phyloP scores from a whole-genome alignment of 768 basidiomycete species.

The Gautieria morchelliformis region DNA sequence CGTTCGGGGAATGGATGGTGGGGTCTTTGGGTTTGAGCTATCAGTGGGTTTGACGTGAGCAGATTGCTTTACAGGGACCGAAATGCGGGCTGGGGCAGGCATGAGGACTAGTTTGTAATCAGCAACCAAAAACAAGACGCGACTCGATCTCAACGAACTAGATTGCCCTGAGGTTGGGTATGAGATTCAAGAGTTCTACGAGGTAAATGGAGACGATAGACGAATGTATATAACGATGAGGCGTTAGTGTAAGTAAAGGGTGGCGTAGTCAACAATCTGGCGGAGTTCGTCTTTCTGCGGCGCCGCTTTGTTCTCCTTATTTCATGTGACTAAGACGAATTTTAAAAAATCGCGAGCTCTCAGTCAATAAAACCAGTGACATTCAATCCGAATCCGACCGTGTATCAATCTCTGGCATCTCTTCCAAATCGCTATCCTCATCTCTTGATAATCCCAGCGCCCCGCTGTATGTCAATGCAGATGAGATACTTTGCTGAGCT shows the following conservation, averaged over 20 bases:
- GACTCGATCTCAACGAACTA: not conserved
- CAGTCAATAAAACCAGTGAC: not conserved
- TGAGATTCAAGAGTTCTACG: not conserved
- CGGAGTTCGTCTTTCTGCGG: not conserved
- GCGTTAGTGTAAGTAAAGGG: not conserved
- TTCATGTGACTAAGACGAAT: not conserved
- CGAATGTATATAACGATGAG: not conserved
- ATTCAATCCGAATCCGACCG: conserved; percentile 65
- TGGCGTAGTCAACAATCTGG: not conserved
- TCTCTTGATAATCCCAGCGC: conserved; percentile 17
- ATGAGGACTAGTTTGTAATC: not conserved
- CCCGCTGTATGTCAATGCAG: not conserved
- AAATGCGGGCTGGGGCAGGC: conserved; percentile 9
- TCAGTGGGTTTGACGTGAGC: not conserved
- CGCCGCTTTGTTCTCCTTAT: not conserved
- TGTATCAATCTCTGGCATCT: conserved; percentile 70
- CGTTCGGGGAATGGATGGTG: not conserved
- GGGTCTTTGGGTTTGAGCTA: not conserved
- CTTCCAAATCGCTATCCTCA: conserved; percentile 47
- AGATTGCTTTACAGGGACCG: conserved; percentile 6
- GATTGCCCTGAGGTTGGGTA: not conserved
- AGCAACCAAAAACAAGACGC: not conserved
- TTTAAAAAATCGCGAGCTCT: not conserved
- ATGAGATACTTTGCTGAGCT: conserved; percentile 3
- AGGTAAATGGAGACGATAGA: not conserved